Conservation (phyloP, 495 filamentous ascomycete species). For the Penicillium verhagenii region DNA sequence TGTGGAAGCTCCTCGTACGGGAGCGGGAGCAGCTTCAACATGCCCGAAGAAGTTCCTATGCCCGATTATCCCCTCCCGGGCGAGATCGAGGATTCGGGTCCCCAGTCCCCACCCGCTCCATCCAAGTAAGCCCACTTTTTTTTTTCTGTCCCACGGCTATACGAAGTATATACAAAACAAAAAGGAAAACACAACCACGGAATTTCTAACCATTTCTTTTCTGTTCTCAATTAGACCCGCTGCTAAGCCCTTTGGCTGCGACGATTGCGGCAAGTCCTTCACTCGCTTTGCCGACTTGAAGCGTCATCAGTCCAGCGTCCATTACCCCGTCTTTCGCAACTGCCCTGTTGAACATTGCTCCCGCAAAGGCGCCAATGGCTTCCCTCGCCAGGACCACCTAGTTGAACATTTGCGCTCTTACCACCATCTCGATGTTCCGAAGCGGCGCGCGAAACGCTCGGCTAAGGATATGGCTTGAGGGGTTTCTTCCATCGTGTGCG, state of each 20-base stretch:
- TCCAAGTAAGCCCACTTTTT: slow-evolving; percentile 23
- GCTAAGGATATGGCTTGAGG: slow-evolving; percentile 22
- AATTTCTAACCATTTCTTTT: slow-evolving; percentile 1
- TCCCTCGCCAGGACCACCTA: slow-evolving; percentile 83
- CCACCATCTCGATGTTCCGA: slow-evolving; percentile 58
- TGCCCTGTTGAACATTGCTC: slow-evolving; percentile 82
- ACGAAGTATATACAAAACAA: too few relatives aligned
- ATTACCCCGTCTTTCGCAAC: slow-evolving; percentile 61
- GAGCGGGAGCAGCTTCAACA: slow-evolving; percentile 16
- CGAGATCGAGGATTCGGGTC: slow-evolving; percentile 21
- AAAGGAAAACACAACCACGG: too few relatives aligned
- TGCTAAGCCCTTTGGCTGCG: slow-evolving; percentile 42
- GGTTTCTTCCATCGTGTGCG: neutral
- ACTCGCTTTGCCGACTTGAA: slow-evolving; percentile 54
- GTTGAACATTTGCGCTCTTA: slow-evolving; percentile 84
- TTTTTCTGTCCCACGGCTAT: too few relatives aligned
- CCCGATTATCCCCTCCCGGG: slow-evolving; percentile 13
- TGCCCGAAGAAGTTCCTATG: slow-evolving; percentile 19
- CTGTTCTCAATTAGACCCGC: slow-evolving; percentile 22
- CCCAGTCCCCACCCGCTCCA: slow-evolving; percentile 20
- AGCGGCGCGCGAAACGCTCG: slow-evolving; percentile 38
- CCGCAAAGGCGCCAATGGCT: slow-evolving; percentile 72
- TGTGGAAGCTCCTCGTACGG: slow-evolving; percentile 23
- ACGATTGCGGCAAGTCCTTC: slow-evolving; percentile 48
- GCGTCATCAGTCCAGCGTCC: slow-evolving; percentile 52